Evolutionary conservation across 2,329 filamentous ascomycete species (phyloP).

Genomic region (Colletotrichum sublineola): DNA sequence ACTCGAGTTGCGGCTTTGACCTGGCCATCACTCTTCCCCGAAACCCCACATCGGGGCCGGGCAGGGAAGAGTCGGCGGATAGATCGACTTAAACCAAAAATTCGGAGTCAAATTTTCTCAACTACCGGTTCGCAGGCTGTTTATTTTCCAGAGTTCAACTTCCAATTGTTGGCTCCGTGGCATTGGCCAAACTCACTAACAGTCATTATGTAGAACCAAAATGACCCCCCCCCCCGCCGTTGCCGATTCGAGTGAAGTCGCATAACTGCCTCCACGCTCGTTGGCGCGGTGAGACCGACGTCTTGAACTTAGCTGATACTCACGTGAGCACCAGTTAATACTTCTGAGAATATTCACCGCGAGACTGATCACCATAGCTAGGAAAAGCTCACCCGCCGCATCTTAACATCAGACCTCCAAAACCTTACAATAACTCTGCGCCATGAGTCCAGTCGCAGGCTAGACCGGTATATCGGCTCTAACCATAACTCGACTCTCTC

Average conservation of each 20-base stretch:
- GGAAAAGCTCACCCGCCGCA: neutral
- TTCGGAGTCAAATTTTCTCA: neutral
- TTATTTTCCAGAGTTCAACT: neutral
- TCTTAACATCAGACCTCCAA: neutral
- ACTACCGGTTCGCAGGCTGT: neutral
- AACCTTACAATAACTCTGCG: neutral
- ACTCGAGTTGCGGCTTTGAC: neutral
- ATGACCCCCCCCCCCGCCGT: neutral
- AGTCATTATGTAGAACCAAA: neutral
- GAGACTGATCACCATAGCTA: neutral
- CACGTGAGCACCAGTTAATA: neutral
- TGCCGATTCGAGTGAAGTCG: neutral
- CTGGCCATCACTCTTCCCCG: neutral
- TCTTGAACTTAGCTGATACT: neutral
- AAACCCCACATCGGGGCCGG: neutral
- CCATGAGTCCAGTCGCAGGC: neutral
- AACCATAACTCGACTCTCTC: neutral
- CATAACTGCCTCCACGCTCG: neutral
- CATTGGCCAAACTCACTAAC: neutral
- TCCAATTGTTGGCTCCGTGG: neutral
- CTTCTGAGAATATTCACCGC: neutral
- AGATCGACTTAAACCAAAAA: neutral
- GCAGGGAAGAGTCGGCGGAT: neutral
- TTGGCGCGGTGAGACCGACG: conserved; percentile 1
- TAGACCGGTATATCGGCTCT: neutral